phyloP scores from a whole-genome alignment of 441 rosid genomes.

The Erodium moschatum region DNA sequence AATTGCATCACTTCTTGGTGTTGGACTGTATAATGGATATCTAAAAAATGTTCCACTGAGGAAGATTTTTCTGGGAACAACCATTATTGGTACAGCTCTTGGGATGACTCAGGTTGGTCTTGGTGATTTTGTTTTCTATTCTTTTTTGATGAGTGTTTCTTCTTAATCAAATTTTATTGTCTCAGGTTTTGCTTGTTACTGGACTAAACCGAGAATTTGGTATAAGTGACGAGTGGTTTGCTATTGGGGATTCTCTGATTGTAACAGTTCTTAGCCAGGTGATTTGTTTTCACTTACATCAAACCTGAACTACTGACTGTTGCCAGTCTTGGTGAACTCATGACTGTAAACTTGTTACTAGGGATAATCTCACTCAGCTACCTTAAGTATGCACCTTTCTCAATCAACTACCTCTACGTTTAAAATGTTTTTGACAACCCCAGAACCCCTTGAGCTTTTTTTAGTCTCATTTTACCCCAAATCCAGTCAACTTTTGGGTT shows the following conservation, averaged over 20 bases:
- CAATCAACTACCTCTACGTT: too few relatives aligned
- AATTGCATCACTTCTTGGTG: slow-evolving; percentile 78
- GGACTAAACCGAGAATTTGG: slow-evolving; percentile 78
- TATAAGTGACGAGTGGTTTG: slow-evolving; percentile 92
- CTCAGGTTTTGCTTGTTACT: slow-evolving; percentile 76
- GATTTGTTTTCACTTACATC: slow-evolving; percentile 7
- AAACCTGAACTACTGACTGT: neutral
- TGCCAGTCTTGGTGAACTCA: neutral
- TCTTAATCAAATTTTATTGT: neutral
- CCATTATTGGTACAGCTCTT: slow-evolving; percentile 62
- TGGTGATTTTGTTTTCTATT: neutral
- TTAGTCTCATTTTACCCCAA: too few relatives aligned
- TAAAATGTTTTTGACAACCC: too few relatives aligned
- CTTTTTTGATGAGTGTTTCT: neutral
- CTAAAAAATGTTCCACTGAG: slow-evolving; percentile 66
- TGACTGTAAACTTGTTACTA: too few relatives aligned
- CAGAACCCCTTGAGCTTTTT: too few relatives aligned
- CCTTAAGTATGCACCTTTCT: too few relatives aligned
- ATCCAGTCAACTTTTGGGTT: too few relatives aligned
- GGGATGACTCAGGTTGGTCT: slow-evolving; percentile 89
- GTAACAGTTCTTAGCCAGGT: slow-evolving; percentile 92
- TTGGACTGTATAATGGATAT: slow-evolving; percentile 84
- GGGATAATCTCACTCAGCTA: too few relatives aligned
- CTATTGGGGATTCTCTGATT: slow-evolving; percentile 88
- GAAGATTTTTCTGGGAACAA: slow-evolving; percentile 71